Evolutionary conservation across 2,329 filamentous ascomycete genomes (phyloP).

Genomic region (Trichoderma koningiopsis): DNA sequence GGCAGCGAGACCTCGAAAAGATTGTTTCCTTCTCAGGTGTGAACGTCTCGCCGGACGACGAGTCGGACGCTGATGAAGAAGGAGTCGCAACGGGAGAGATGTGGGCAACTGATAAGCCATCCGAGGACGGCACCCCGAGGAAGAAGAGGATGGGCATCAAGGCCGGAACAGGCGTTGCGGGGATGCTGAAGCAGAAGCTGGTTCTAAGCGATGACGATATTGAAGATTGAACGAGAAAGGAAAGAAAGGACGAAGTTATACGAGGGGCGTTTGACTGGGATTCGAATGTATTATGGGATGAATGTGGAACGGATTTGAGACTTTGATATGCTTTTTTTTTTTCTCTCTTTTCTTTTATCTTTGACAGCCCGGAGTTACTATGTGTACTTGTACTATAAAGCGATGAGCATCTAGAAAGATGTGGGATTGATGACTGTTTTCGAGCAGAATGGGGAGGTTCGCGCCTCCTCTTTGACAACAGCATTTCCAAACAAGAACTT

Average conservation of each 20-base stretch:
- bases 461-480: background rate
- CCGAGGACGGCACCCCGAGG: conserved; percentile 54
- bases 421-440: background rate
- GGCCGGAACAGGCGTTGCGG: conserved; percentile 40
- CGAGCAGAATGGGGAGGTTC: background rate
- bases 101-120: conserved; percentile 65
- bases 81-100: conserved; percentile 46
- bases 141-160: conserved; percentile 49
- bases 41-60: conserved; percentile 49
- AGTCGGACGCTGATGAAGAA: conserved; percentile 50
- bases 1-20: conserved; percentile 64
- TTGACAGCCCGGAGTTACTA: background rate
- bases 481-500: background rate
- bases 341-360: background rate
- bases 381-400: conserved; percentile 2
- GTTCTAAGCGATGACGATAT: conserved; percentile 84
- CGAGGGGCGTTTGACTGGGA: background rate
- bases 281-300: background rate
- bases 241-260: background rate
- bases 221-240: conserved; percentile 59
- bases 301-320: background rate
- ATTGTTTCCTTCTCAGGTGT: conserved; percentile 69
- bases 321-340: background rate
- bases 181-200: conserved; percentile 63
- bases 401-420: background rate